Base-by-base conservation (phyloP, 495 filamentous ascomycete species). In the Xanthoparmelia taractica region DNA sequence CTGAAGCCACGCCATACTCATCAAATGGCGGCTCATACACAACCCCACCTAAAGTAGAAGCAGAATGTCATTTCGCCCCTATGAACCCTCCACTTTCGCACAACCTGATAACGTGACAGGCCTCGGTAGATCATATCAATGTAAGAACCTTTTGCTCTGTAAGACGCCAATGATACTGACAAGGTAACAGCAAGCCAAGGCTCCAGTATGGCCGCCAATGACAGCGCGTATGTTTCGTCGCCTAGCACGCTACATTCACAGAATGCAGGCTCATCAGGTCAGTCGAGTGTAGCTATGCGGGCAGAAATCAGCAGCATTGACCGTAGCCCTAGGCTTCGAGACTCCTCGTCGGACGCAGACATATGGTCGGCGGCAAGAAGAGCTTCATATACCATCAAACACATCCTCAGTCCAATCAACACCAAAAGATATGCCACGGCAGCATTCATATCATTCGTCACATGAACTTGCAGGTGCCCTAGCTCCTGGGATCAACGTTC, bases 331-430 rank as follows among this genome's bases (percentile, higher is more conserved):
- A 65, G 70, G 79, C 25, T 86, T 79, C 71, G 83, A 84, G 36
- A 78, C 79, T 33, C 76, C 80, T 45, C 78, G 84, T 67, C 77
- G 84, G 67, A 71, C 76, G 56, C 76, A 79, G 45, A 72, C 74
- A 17, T 80, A 79, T 63, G 76, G 73, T 34, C 79, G 85, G 57
- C 78, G 81, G 55, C 78, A 82, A 65, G 90, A 92, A 67, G 90
- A 95, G 77, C 80, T 92, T 68, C 90, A 93, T 74, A 87, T 93
- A 64, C 83, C 86, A 48, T 77, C 87, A 18, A 79, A 81, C 48
- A 79, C 79, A 68, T 55, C 68, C 47, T 73, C 78, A 70, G 72
- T 73, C 66, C 68, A 73, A 66, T 68, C 75, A 63, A 45, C 54
- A 17, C 33, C 37, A 23, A 67, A 63, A 59, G 79, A 84, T 61